Evolutionary conservation across 2,329 filamentous ascomycete species (phyloP).

Genomic region (Ophiostoma ulmi): DNA sequence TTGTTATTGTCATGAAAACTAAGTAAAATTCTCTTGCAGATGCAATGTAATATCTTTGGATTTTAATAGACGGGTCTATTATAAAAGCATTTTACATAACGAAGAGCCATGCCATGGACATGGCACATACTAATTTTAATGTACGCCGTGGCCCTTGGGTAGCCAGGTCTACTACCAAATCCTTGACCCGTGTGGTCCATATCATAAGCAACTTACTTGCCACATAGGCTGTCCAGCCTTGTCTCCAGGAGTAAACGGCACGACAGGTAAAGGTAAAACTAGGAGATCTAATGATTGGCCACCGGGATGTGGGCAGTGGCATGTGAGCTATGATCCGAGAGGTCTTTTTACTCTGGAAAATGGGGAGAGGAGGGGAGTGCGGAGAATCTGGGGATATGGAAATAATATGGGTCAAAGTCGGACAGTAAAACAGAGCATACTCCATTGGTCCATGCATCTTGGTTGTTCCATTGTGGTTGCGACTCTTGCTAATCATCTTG

Average conservation of each 20-base stretch:
- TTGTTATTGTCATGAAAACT: background rate
- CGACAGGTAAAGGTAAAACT: background rate
- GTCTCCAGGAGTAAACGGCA: background rate
- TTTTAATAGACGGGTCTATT: background rate
- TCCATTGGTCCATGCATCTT: background rate
- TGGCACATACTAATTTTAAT: background rate
- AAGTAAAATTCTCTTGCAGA: background rate
- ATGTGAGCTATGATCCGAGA: background rate
- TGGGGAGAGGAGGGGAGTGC: background rate
- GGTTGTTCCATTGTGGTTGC: background rate
- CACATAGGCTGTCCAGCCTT: background rate
- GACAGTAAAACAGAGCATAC: background rate
- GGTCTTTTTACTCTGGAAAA: background rate
- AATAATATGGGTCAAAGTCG: background rate
- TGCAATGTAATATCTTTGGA: background rate
- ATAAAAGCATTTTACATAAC: background rate
- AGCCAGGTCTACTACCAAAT: background rate
- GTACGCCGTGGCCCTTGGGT: background rate
- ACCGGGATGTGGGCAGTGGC: conserved; percentile 7
- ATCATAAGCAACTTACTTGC: background rate
- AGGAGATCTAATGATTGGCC: background rate
- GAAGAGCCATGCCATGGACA: background rate
- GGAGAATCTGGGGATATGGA: background rate
- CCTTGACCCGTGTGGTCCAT: background rate
- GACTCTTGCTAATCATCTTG: background rate